These are phyloP conservation scores for Cunninghamia lanceolata DNA, from an alignment of 75 land plant species.

Conservation along the genomic window DNA sequence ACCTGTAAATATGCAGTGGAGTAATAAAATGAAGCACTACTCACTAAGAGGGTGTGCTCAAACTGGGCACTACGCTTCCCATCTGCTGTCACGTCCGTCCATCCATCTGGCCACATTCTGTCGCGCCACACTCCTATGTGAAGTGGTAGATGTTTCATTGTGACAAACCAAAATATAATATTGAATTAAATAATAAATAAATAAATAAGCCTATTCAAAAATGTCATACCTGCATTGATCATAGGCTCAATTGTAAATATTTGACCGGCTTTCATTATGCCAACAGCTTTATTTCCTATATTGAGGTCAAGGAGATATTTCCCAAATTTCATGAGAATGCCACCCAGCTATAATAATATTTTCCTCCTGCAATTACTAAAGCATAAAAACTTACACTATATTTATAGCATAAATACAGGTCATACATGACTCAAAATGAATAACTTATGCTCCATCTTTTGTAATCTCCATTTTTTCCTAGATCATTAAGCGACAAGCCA, in stretches of 20 bases:
- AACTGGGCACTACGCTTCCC: slow-evolving; percentile 98
- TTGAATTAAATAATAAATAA: not conserved
- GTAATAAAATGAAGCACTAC: not conserved
- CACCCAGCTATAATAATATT: not conserved
- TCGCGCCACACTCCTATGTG: slow-evolving; percentile 88
- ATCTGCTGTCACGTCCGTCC: slow-evolving; percentile 97
- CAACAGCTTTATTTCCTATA: slow-evolving; percentile 95
- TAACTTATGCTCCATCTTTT: not conserved
- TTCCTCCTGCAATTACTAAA: not conserved
- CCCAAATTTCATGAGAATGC: not conserved
- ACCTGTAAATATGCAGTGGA: not conserved
- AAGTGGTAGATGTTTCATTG: not conserved
- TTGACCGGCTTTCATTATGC: slow-evolving; percentile 98
- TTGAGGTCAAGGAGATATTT: slow-evolving; percentile 23
- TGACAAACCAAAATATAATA: not conserved
- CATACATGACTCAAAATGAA: not conserved
- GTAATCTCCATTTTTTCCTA: not conserved
- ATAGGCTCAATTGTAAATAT: slow-evolving; percentile 98
- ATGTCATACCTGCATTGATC: slow-evolving; percentile 76
- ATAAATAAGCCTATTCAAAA: slow-evolving; percentile 4
- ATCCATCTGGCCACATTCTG: slow-evolving; percentile 99
- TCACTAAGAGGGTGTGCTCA: slow-evolving; percentile 97
- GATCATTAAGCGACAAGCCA: not conserved
- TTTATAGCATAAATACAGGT: not conserved
- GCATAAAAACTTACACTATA: not conserved